Evolutionary conservation across 2,329 filamentous ascomycete species (phyloP), one percentile per base, ranked within the genome.

Genomic region (Cercospora sojina): DNA sequence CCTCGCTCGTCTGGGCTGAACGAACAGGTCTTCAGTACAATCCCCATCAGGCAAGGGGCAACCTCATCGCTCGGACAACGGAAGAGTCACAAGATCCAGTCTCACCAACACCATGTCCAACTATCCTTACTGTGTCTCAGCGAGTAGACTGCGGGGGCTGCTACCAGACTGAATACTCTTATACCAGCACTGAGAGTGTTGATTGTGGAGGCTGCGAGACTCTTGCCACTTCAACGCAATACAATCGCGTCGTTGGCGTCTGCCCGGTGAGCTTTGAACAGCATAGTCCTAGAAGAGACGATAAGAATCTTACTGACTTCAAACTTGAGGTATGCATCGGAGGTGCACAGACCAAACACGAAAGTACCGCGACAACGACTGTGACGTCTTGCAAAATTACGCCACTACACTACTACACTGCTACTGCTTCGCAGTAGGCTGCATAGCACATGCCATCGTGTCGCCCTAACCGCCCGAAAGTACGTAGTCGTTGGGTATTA

Each of bases 191-290:
- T 32, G 25, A 38, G 7, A 62, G 62, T 41, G 32, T 69, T n/a
- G 64, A 69, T 43, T 69, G 68, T 55, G 35, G 64, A n/a, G 68
- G 66, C n/a, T 70, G 68, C 59, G 38, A 61, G 57, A 59, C 29
- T 23, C 29, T 70, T 18, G 57, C 56, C 13, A 68, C 68, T 38
- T 62, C n/a, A 9, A 70, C 68, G 25, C 59, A 35, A 16, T 64
- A 47, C 27, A 18, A 49, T 20, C 56, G 31, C 8, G 53, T 55
- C 41, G 43, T 57, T 31, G 68, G 68, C 51, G 3, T 63, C 12
- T 65, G 68, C 41, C 68, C 68, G 49, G 68, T 67, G 41, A 67
- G 62, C 29, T 20, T 32, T 35, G 16, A 0, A 35, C 59, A 9
- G 9, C 9, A 2, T 47, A 13, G 27, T 27, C 7, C 13, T 35